Conservation (phyloP, 352 stramenopile genomes). For the Peronospora destructor region DNA sequence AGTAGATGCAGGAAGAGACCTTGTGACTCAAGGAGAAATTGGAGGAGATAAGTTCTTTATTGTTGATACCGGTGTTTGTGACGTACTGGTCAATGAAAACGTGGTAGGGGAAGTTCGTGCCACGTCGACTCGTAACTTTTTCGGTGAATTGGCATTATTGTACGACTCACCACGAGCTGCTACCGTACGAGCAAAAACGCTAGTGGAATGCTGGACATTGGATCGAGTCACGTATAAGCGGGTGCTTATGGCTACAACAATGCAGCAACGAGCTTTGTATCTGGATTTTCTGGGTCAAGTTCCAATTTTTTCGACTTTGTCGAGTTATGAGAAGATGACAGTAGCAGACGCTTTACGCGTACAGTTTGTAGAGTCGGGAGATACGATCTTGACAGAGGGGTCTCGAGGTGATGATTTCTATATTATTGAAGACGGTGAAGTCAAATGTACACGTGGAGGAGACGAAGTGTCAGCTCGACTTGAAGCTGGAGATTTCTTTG, state of each 20-base stretch:
- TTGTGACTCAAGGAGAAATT: conserved; percentile 70
- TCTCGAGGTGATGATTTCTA: conserved; percentile 72
- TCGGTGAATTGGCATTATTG: conserved; percentile 91
- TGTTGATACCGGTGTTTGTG: conserved; percentile 79
- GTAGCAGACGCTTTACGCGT: conserved; percentile 63
- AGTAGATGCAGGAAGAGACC: conserved; percentile 32
- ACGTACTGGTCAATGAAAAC: conserved; percentile 53
- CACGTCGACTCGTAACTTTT: conserved; percentile 64
- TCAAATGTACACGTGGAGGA: conserved; percentile 51
- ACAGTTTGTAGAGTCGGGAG: conserved; percentile 38
- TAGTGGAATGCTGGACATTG: conserved; percentile 84
- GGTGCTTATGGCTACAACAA: conserved; percentile 61
- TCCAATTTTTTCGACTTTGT: conserved; percentile 72
- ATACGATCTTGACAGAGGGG: conserved; percentile 45
- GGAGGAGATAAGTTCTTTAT: conserved; percentile 89
- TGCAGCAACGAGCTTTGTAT: conserved; percentile 54
- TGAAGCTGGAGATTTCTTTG: conserved; percentile 56
- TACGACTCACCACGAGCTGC: conserved; percentile 88
- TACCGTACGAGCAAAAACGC: conserved; percentile 60
- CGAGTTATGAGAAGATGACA: conserved; percentile 62
- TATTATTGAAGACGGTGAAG: conserved; percentile 67
- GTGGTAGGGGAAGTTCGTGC: conserved; percentile 51
- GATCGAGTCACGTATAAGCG: conserved; percentile 71
- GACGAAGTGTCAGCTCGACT: conserved; percentile 57
- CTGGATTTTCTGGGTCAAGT: conserved; percentile 58